phyloP scores from a whole-genome alignment of 2,329 filamentous ascomycete genomes.

The Alternaria solani region DNA sequence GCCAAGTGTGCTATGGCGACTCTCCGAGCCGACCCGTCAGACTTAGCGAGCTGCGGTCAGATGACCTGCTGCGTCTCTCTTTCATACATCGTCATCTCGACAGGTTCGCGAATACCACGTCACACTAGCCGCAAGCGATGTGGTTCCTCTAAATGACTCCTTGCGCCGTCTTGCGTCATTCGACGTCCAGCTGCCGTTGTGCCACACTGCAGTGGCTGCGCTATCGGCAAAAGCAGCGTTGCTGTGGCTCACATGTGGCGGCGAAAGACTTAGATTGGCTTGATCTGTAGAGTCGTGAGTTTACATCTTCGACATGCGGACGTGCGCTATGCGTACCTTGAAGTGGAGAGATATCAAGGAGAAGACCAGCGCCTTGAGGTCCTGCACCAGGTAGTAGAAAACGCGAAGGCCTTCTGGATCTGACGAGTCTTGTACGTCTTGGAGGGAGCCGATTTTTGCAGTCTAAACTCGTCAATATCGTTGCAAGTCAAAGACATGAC shows the following conservation, averaged over 20 bases:
- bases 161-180: constrained; percentile 3
- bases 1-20: constrained; percentile 1
- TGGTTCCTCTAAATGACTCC: constrained; percentile 1
- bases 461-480: constrained; percentile 66
- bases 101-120: not conserved
- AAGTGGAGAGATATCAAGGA: constrained; percentile 96
- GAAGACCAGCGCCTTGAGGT: constrained; percentile 95
- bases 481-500: no score
- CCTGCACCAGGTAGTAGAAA: constrained; percentile 98
- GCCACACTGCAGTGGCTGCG: constrained; percentile 1
- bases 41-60: not conserved
- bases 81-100: not conserved
- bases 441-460: constrained; percentile 95
- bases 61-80: not conserved
- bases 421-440: constrained; percentile 94
- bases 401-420: constrained; percentile 96
- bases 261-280: constrained; percentile 67
- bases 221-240: not conserved
- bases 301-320: not conserved
- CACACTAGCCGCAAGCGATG: not conserved
- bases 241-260: not conserved
- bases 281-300: constrained; percentile 61
- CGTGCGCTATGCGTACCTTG: constrained; percentile 66
- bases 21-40: not conserved
- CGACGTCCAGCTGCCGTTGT: not conserved